Evolutionary conservation across 1,284 basidiomycete species (phyloP).

Genomic region (Spongiforma sp.): DNA sequence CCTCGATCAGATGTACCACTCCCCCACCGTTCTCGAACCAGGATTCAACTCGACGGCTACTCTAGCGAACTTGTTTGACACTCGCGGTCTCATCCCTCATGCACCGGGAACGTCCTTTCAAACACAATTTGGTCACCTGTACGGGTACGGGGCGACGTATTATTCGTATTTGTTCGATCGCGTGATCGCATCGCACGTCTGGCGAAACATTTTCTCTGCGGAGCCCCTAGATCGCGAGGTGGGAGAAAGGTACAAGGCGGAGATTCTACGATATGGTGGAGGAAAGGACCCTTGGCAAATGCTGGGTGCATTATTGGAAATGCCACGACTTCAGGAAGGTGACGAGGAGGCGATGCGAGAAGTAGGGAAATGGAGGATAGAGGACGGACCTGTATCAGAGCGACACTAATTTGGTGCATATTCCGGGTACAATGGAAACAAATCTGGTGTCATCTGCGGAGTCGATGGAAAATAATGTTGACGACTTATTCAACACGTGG

Average conservation of each 20-base stretch:
- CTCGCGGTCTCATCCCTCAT: constrained; percentile 80
- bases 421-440: no score
- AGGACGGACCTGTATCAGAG: constrained; percentile 63
- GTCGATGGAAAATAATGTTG: no score
- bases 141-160: constrained; percentile 97
- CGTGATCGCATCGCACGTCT: constrained; percentile 92
- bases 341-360: constrained; percentile 86
- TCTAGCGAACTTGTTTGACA: constrained; percentile 68
- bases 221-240: constrained; percentile 66
- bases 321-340: constrained; percentile 68
- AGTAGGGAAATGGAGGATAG: constrained; percentile 87
- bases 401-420: constrained; percentile 53
- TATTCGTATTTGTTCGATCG: constrained; percentile 98
- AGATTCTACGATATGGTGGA: constrained; percentile 85
- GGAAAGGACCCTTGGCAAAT: constrained; percentile 95
- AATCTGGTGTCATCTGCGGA: no score
- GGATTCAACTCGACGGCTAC: constrained; percentile 76
- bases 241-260: constrained; percentile 82
- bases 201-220: constrained; percentile 74
- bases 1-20: constrained; percentile 93
- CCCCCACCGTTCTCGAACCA: constrained; percentile 56
- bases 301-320: constrained; percentile 77
- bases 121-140: constrained; percentile 94
- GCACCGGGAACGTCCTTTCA: constrained; percentile 90
- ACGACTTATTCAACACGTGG: no score